Conservation (phyloP, 2,329 filamentous ascomycete genomes). For the Talaromyces islandicus region DNA sequence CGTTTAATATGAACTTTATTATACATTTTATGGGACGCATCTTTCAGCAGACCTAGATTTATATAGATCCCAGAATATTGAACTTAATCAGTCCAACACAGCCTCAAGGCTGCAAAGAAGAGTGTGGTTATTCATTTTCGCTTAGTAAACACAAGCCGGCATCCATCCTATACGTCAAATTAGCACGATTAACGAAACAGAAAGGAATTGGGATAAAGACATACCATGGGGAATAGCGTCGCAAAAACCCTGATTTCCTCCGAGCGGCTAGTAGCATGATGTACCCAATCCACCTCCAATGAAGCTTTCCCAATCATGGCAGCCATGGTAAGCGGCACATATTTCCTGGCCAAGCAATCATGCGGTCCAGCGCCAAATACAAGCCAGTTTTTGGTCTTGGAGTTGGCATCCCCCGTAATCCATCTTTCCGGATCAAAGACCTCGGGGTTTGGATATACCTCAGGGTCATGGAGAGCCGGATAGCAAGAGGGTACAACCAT, state of each 20-base stretch:
- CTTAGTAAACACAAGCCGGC: conserved; percentile 64
- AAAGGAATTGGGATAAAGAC: conserved; percentile 24
- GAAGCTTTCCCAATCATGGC: conserved; percentile 86
- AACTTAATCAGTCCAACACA: too few species aligned
- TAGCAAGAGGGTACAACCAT: conserved; percentile 95
- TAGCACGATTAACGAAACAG: conserved; percentile 7
- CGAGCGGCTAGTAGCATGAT: conserved; percentile 72
- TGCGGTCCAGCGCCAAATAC: conserved; percentile 94
- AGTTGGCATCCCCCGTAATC: conserved; percentile 81
- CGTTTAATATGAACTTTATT: too few species aligned
- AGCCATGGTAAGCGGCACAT: conserved; percentile 81
- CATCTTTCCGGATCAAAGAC: conserved; percentile 85
- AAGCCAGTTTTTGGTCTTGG: conserved; percentile 91
- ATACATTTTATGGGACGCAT: too few species aligned
- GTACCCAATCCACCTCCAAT: conserved; percentile 79
- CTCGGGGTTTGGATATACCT: conserved; percentile 86
- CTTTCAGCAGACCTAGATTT: too few species aligned
- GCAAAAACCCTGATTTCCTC: conserved; percentile 98
- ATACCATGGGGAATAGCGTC: conserved; percentile 90
- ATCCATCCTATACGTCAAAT: conserved; percentile 61
- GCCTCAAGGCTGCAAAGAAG: too few species aligned
- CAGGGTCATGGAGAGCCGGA: conserved; percentile 82
- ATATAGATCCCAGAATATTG: too few species aligned
- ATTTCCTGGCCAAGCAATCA: conserved; percentile 91
- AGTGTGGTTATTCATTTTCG: conserved; percentile 24